Base-by-base conservation (phyloP, 2,329 filamentous ascomycete genomes). In the Colletotrichum salicis region DNA sequence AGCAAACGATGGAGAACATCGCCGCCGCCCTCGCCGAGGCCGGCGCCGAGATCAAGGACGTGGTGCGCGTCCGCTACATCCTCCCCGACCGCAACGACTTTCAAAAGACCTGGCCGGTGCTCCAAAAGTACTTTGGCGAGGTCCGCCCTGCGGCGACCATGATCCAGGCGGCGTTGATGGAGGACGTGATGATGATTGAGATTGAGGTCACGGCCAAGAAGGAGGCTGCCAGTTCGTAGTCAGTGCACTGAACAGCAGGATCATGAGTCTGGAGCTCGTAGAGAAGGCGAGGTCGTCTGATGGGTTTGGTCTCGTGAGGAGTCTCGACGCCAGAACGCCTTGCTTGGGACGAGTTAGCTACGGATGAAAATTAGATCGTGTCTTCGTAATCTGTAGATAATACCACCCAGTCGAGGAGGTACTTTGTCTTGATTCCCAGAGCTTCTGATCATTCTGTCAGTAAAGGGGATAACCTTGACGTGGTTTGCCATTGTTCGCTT, bases 81-180 rank as follows among this genome's bases (percentile, higher is more conserved):
- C 79, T 89, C 24, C 85, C 86, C 3, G 79, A 87, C 68, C 79
- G 84, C 6, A 73, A 77, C 19, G 84, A 88, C 60, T 89, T 89
- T 66, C 77, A 82, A 12, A 78, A 78, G 75, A 86, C 83, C 19
- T 89, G 86, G 86, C 82, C 84, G 1, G 84, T 88, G 3, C 76
- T 89, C 74, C 80, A 81, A 72, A 84, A 82, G 74, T 88, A 85
- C 83, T 80, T 89, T 60, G 86, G 85, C 7, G 77, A 82, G 3
- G 83, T 86, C n/a, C 79, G 83, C 37, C 87, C 87, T 1, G 86
- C 87, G 29, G 87, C 87, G 24, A 89, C 86, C 1, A 89, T 89
- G 87, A 76, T 88, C 0, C 83, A 87, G 76, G 82, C 85, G 0
- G 83, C 79, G 11, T 74, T 89, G 68, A 85, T 88, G 84, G 84